These are phyloP conservation scores for Extremus antarcticus DNA, from an alignment of 495 filamentous ascomycete genomes.

Conservation along the genomic window DNA sequence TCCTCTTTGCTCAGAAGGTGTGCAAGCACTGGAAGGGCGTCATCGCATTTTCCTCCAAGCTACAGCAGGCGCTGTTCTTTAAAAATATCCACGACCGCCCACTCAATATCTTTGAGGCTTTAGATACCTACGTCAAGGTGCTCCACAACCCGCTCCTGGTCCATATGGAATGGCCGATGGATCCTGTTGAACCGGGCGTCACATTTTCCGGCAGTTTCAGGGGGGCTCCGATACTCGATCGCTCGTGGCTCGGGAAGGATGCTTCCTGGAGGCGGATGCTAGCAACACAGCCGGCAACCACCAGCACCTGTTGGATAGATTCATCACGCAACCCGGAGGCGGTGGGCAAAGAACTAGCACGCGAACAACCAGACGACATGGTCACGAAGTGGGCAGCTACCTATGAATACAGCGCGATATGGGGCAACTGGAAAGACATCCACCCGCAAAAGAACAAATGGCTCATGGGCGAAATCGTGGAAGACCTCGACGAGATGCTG, in stretches of 20 bases:
- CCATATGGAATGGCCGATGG: neutral
- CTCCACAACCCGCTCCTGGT: neutral
- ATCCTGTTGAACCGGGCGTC: neutral
- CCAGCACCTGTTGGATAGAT: neutral
- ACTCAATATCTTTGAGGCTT: neutral
- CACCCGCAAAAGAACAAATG: neutral
- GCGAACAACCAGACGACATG: neutral
- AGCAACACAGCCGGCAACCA: neutral
- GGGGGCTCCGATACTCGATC: neutral
- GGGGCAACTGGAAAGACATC: neutral
- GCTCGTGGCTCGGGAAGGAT: neutral
- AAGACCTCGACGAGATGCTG: neutral
- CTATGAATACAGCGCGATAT: neutral
- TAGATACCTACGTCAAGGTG: neutral
- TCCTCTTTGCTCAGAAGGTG: slow-evolving; percentile 3
- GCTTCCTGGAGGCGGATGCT: neutral
- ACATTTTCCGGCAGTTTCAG: neutral
- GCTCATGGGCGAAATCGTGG: neutral
- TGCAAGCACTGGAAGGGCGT: neutral
- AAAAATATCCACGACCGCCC: neutral
- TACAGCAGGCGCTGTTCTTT: slow-evolving; percentile 3
- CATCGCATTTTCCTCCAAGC: neutral
- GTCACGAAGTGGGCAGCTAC: neutral
- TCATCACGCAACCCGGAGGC: neutral
- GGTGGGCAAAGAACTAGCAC: neutral